phyloP scores from a whole-genome alignment of 2,329 filamentous ascomycete species.

The Fusarium sp. region DNA sequence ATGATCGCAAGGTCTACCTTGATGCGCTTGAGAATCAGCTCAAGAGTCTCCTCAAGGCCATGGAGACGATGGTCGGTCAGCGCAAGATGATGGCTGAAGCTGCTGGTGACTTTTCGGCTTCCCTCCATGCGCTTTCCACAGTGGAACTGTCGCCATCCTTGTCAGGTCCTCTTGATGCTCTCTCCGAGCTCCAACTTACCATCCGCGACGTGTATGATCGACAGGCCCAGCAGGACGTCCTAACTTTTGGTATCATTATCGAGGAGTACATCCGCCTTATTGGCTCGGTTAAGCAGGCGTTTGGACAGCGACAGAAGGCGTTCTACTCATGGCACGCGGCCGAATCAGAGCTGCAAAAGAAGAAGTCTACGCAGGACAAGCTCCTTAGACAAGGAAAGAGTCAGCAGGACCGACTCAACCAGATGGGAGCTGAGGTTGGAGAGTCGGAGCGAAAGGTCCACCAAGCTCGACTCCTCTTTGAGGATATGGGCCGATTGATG shows the following conservation, averaged over 20 bases:
- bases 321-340: conserved; percentile 95
- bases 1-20: conserved; percentile 93
- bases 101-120: conserved; percentile 91
- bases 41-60: conserved; percentile 89
- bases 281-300: conserved; percentile 93
- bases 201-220: conserved; percentile 96
- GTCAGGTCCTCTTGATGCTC: conserved; percentile 87
- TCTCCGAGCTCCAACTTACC: conserved; percentile 93
- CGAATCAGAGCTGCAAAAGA: conserved; percentile 90
- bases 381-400: conserved; percentile 93
- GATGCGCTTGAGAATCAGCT: conserved; percentile 94
- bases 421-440: conserved; percentile 91
- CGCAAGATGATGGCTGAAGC: conserved; percentile 94
- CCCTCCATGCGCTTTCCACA: conserved; percentile 89
- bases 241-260: conserved; percentile 96
- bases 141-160: conserved; percentile 92
- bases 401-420: conserved; percentile 94
- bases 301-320: conserved; percentile 91
- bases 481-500: conserved; percentile 97
- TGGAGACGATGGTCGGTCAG: conserved; percentile 92
- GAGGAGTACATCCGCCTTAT: conserved; percentile 98
- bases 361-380: conserved; percentile 90
- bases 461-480: conserved; percentile 88
- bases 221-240: conserved; percentile 95
- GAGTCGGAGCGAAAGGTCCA: conserved; percentile 95